phyloP scores from a whole-genome alignment of 805 yeast genomes.

The Candida chauliodis region DNA sequence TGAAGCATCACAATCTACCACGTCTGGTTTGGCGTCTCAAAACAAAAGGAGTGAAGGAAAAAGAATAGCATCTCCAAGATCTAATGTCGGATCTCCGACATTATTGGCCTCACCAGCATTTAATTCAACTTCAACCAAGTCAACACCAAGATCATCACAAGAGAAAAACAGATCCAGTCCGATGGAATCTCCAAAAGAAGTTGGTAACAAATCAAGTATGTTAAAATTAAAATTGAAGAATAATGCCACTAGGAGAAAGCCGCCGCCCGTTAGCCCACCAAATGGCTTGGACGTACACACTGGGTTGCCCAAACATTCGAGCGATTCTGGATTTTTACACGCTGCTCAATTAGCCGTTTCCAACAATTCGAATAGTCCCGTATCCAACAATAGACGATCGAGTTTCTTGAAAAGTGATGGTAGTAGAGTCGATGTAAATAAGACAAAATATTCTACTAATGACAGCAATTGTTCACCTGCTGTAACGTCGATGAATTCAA shows the following conservation, averaged over 20 bases:
- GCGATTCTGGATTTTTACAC: conserved; percentile 28
- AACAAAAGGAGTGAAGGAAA: not conserved
- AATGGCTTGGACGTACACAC: conserved; percentile 27
- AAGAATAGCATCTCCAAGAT: not conserved
- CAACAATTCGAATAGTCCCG: conserved; percentile 21
- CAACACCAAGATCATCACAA: conserved; percentile 1
- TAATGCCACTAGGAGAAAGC: conserved; percentile 6
- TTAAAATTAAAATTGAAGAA: conserved; percentile 2
- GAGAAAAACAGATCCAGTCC: not conserved
- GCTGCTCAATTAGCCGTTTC: conserved; percentile 45
- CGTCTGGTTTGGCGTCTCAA: conserved; percentile 1
- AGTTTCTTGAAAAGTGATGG: conserved; percentile 34
- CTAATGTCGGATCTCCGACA: conserved; percentile 16
- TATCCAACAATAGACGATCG: conserved; percentile 27
- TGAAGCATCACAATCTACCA: conserved; percentile 3
- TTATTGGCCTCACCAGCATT: conserved; percentile 22
- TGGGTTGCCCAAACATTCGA: conserved; percentile 19
- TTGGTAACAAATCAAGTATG: conserved; percentile 3
- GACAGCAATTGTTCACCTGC: conserved; percentile 6
- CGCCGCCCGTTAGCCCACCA: conserved; percentile 10
- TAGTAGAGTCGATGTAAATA: conserved; percentile 1
- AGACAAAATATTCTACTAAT: not conserved
- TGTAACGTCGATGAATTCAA: conserved; percentile 58
- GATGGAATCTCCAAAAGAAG: conserved; percentile 1
- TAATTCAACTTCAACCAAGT: not conserved